Evolutionary conservation across 2,329 filamentous ascomycete species (phyloP), one percentile per base, ranked within the genome.

Genomic region (Penicillium sp.): DNA sequence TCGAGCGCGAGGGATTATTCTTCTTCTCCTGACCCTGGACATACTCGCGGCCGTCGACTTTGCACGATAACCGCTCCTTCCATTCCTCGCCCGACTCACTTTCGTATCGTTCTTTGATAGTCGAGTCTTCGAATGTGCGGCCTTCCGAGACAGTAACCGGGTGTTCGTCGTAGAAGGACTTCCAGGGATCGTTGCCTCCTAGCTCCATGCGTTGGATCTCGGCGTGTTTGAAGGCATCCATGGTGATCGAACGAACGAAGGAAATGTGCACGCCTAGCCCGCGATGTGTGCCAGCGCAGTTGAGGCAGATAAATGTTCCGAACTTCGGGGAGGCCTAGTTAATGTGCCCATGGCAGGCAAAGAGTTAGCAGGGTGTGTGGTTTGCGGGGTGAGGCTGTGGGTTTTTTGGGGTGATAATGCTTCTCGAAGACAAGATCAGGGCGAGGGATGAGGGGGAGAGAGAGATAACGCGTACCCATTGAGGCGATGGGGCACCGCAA

Each of bases 221-320:
- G 68, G 84, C 84, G 62, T 86, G 85, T 76, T 99, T 99, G 81
- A 99, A 97, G 55, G 92, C 92, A 78, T 99, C 94, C 94, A 99
- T 99, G 60, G 91, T 96, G 70, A 97, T 94, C 69, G 89, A 94
- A 58, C 94, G 89, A 62, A 99, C 92, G 78, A 99, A 99, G 72
- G 92, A 96, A 75, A 99, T 96, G 80, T 99, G 94, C 35, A 99
- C 94, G 59, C 94, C 94, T 31, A 99, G 85, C 3, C 92, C 92
- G 61, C 94, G 89, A 78, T 99, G 94, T 51, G 94, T 90, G 66
- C 94, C 94, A 34, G 92, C 93, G 80, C 94, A 99, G 61, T 89
- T 90, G 50, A 99, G 86, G 77, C 94, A 99, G 82, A 99, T 97
- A 80, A 99, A 99, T 75, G 96, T 90, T 71, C 93, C 93, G 73